Conservation (phyloP, 257 asterid genomes). For the Plantago major region DNA sequence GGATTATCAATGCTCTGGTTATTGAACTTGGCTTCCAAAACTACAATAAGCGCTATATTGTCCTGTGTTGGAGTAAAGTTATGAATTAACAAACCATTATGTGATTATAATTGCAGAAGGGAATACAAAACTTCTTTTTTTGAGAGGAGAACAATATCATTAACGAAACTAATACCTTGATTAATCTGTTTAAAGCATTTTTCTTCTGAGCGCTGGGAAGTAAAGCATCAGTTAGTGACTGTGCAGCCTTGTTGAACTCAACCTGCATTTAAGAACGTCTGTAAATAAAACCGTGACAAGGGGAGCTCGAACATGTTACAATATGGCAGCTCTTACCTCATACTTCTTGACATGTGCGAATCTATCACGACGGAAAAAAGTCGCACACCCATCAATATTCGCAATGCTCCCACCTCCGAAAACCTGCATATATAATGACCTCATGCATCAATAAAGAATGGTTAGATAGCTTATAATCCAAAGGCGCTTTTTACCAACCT, state of each 20-base stretch:
- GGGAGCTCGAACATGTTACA: slow-evolving; percentile 17
- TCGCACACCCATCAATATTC: slow-evolving; percentile 88
- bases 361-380: slow-evolving; percentile 96
- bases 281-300: slow-evolving; percentile 9
- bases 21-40: slow-evolving; percentile 86
- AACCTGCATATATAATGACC: slow-evolving; percentile 44
- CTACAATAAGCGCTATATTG: slow-evolving; percentile 86
- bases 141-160: too few species aligned
- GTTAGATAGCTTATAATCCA: slow-evolving; percentile 10
- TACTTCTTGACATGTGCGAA: slow-evolving; percentile 91
- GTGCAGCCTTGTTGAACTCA: slow-evolving; percentile 98
- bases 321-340: slow-evolving; percentile 51
- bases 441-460: slow-evolving; percentile 19
- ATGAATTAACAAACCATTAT: slow-evolving; percentile 10
- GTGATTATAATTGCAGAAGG: slow-evolving; percentile 7
- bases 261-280: slow-evolving; percentile 44
- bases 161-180: slow-evolving; percentile 47
- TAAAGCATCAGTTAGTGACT: slow-evolving; percentile 78
- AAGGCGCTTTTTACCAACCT: slow-evolving; percentile 48
- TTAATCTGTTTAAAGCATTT: slow-evolving; percentile 75
- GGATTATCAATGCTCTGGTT: slow-evolving; percentile 75
- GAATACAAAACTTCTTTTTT: too few species aligned
- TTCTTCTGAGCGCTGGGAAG: slow-evolving; percentile 80
- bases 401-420: slow-evolving; percentile 26
- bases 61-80: slow-evolving; percentile 45